Percentiles rank a stretch among this genome's conserved stretches.
These are phyloP conservation scores for Amauroascus verrucosus DNA, from an alignment of 2,329 filamentous ascomycete species.

Conservation along the genomic window DNA sequence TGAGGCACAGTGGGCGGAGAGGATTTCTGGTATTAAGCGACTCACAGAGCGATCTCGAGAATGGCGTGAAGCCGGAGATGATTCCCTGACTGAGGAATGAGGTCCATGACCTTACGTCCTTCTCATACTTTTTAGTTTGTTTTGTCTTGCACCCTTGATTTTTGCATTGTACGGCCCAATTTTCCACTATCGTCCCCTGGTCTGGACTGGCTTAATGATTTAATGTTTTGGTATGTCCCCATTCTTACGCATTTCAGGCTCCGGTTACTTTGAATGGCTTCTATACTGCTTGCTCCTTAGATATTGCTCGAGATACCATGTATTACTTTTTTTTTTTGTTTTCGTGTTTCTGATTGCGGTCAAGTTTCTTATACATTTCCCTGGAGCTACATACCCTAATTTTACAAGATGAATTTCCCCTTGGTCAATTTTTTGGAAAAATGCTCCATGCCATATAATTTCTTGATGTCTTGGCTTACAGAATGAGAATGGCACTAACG, in stretches of 20 bases:
- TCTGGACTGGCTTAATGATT: slow-evolving; percentile 7
- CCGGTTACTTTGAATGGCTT: background rate
- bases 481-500: background rate
- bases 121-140: background rate
- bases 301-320: slow-evolving; percentile 8
- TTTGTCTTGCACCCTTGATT: background rate
- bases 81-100: slow-evolving; percentile 51
- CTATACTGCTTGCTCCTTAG: background rate
- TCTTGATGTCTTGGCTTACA: background rate
- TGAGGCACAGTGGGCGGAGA: slow-evolving; percentile 77
- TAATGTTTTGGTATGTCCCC: slow-evolving; percentile 1
- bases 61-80: slow-evolving; percentile 80
- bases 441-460: background rate
- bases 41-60: slow-evolving; percentile 76
- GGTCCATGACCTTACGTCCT: background rate
- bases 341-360: background rate
- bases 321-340: background rate
- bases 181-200: background rate
- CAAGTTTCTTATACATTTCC: background rate
- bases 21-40: slow-evolving; percentile 69
- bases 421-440: background rate
- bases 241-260: slow-evolving; percentile 3
- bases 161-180: background rate
- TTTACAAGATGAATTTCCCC: background rate
- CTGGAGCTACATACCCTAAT: background rate